These are phyloP conservation scores for Cytidiella melzeri DNA, from an alignment of 768 basidiomycete genomes.

Conservation along the genomic window DNA sequence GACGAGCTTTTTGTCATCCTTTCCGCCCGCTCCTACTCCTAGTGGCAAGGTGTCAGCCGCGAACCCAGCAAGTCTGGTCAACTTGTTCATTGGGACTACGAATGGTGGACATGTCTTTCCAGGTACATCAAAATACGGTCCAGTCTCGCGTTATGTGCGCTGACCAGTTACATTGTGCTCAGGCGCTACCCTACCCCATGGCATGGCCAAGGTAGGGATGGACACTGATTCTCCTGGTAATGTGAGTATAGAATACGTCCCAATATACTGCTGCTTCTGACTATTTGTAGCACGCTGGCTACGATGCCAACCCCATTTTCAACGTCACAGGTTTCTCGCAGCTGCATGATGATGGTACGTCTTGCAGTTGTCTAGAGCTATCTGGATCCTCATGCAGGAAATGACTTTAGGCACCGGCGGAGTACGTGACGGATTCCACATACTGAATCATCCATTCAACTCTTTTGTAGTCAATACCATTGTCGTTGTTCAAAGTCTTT, in stretches of 20 bases:
- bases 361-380: background rate
- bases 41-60: background rate
- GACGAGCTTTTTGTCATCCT: background rate
- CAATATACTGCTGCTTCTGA: too few species aligned
- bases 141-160: too few species aligned
- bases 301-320: conserved; percentile 29
- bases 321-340: conserved; percentile 55
- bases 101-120: conserved; percentile 65
- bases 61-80: conserved; percentile 32
- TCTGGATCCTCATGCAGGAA: background rate
- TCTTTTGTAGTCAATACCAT: conserved; percentile 37
- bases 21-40: conserved; percentile 1
- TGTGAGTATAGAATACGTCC: conserved; percentile 27
- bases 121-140: conserved; percentile 39
- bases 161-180: too few species aligned
- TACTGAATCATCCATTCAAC: background rate
- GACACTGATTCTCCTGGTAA: conserved; percentile 62
- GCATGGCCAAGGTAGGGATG: conserved; percentile 66
- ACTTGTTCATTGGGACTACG: conserved; percentile 58
- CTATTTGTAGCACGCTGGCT: conserved; percentile 34
- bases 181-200: conserved; percentile 63
- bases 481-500: conserved; percentile 60
- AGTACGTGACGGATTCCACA: background rate
- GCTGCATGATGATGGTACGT: conserved; percentile 51
- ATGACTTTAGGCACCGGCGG: conserved; percentile 10